Percentiles rank a stretch among this genome's conserved stretches.
These are phyloP conservation scores for Colletotrichum australisinense DNA, from an alignment of 2,329 filamentous ascomycete species.

Conservation along the genomic window DNA sequence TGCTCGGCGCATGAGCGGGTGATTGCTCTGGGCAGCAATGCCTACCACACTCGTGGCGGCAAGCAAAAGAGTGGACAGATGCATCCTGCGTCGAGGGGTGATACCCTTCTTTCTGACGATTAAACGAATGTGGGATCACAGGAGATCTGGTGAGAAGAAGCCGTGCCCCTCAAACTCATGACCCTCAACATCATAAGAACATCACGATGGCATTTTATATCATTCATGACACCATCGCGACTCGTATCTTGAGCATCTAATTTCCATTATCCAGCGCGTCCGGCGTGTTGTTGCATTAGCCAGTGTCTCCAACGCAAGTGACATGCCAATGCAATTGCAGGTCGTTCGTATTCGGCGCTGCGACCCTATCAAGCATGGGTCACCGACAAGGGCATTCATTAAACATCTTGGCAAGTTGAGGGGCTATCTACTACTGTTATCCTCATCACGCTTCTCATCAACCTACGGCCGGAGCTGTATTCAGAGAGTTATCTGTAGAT, in stretches of 20 bases:
- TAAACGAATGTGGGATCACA: not conserved
- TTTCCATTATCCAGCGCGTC: not conserved
- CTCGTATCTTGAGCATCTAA: not conserved
- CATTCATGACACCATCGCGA: not conserved
- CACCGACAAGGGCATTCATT: constrained; percentile 6
- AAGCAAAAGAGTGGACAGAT: constrained; percentile 8
- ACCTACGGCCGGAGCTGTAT: too few species aligned
- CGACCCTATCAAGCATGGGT: constrained; percentile 15
- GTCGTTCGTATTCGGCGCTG: constrained; percentile 24
- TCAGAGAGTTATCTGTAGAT: not conserved
- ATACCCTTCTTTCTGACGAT: not conserved
- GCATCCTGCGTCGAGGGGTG: not conserved
- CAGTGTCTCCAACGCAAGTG: not conserved
- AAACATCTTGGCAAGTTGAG: not conserved
- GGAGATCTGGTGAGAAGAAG: not conserved
- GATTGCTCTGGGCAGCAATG: not conserved
- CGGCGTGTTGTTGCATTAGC: constrained; percentile 10
- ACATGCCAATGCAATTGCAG: constrained; percentile 1
- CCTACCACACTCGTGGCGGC: constrained; percentile 13
- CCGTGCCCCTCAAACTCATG: not conserved
- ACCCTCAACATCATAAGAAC: not conserved
- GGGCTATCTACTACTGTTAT: not conserved
- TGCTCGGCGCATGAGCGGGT: constrained; percentile 15
- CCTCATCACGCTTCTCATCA: too few species aligned
- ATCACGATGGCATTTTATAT: constrained; percentile 1